Evolutionary conservation across 768 basidiomycete species (phyloP).

Genomic region (Ramaria sp.): DNA sequence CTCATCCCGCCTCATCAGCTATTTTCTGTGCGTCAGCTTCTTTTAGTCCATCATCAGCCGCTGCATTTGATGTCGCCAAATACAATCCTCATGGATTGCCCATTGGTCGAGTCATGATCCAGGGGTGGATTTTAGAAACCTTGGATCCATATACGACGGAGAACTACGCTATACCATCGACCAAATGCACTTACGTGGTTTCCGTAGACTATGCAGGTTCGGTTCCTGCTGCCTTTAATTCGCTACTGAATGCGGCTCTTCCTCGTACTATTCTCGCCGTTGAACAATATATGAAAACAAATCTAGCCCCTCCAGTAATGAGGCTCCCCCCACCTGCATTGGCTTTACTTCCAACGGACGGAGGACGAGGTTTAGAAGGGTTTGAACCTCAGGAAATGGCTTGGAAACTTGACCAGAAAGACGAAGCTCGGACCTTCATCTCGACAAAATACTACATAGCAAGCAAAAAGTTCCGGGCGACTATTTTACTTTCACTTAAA

Average conservation of each 20-base stretch:
- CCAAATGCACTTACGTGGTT: conserved; percentile 73
- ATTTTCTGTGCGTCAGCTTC: conserved; percentile 82
- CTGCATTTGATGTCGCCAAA: conserved; percentile 46
- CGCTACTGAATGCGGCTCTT: conserved; percentile 70
- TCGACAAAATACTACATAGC: conserved; percentile 3
- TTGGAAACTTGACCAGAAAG: conserved; percentile 12
- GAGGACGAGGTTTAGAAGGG: neutral
- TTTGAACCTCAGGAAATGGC: neutral
- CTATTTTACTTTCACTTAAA: conserved; percentile 18
- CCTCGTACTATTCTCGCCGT: conserved; percentile 63
- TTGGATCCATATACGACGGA: conserved; percentile 92
- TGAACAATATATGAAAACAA: conserved; percentile 60
- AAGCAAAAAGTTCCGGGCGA: conserved; percentile 7
- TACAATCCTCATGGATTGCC: conserved; percentile 70
- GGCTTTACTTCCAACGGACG: conserved; percentile 10
- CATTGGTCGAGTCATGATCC: conserved; percentile 72
- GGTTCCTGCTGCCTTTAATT: conserved; percentile 75
- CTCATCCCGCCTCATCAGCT: conserved; percentile 41
- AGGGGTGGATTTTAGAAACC: conserved; percentile 95
- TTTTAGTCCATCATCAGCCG: conserved; percentile 52
- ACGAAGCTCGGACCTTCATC: conserved; percentile 8
- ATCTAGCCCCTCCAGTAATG: conserved; percentile 54
- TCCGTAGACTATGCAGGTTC: conserved; percentile 82
- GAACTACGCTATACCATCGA: conserved; percentile 90
- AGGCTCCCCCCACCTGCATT: conserved; percentile 58